Conservation (phyloP, 2,329 filamentous ascomycete genomes). For the Karstenula rhodostoma region DNA sequence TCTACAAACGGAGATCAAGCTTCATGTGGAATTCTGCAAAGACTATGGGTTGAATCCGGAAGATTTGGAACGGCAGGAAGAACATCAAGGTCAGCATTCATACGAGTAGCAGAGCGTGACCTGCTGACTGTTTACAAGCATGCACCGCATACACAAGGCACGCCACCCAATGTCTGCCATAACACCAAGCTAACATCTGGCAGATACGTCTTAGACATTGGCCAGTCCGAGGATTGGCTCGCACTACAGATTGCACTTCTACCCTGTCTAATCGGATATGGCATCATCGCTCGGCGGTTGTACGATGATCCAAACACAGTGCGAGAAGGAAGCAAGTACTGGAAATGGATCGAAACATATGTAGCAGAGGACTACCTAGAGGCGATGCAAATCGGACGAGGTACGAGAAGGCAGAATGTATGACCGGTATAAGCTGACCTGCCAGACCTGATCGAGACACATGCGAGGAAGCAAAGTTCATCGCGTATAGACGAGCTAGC, state of each 20-base stretch:
- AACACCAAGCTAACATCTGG: conserved; percentile 1
- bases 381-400: conserved; percentile 74
- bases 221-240: conserved; percentile 86
- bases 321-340: conserved; percentile 76
- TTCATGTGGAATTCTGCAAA: conserved; percentile 85
- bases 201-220: conserved; percentile 86
- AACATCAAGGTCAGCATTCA: conserved; percentile 70
- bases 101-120: background rate
- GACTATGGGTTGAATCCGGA: conserved; percentile 78
- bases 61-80: conserved; percentile 76
- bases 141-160: conserved; percentile 78
- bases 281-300: conserved; percentile 76
- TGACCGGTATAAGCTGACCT: conserved; percentile 13
- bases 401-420: conserved; percentile 55
- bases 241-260: conserved; percentile 84
- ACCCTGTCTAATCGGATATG: conserved; percentile 90
- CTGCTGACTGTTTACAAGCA: conserved; percentile 53
- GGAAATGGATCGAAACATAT: conserved; percentile 92
- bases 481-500: conserved; percentile 81
- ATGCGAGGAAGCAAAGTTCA: conserved; percentile 76
- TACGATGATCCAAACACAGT: conserved; percentile 67
- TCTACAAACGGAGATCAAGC: conserved; percentile 78
- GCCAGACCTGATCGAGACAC: conserved; percentile 76
- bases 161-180: background rate
- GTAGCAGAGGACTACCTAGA: conserved; percentile 78